Evolutionary conservation across 805 yeast genomes (phyloP).

Genomic region (Saccharomyces kudriavzevii): DNA sequence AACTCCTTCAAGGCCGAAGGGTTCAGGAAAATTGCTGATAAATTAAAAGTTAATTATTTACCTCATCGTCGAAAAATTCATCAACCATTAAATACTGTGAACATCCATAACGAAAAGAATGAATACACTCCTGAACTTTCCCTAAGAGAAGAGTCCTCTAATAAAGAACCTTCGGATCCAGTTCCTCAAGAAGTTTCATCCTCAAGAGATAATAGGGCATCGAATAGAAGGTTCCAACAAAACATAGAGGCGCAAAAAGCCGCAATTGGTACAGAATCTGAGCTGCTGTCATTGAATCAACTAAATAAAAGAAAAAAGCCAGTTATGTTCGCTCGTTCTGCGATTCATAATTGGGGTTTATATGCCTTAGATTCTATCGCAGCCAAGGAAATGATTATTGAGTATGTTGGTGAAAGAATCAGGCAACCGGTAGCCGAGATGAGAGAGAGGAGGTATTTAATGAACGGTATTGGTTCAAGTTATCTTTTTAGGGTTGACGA

Average conservation of each 20-base stretch:
- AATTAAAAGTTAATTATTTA: conserved; percentile 62
- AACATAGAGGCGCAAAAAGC: conserved; percentile 77
- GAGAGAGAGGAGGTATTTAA: conserved; percentile 75
- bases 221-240: conserved; percentile 80
- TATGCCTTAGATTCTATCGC: conserved; percentile 93
- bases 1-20: conserved; percentile 72
- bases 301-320: conserved; percentile 86
- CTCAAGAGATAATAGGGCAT: conserved; percentile 79
- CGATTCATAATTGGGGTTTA: conserved; percentile 97
- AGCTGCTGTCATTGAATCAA: conserved; percentile 74
- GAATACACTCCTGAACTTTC: conserved; percentile 10
- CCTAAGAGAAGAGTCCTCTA: conserved; percentile 15
- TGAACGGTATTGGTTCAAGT: conserved; percentile 92
- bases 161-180: conserved; percentile 12
- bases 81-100: conserved; percentile 67
- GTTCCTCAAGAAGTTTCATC: conserved; percentile 41
- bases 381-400: conserved; percentile 96
- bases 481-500: conserved; percentile 89
- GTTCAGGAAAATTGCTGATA: conserved; percentile 62
- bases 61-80: conserved; percentile 71
- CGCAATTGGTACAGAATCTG: conserved; percentile 72
- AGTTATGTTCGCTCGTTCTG: conserved; percentile 92
- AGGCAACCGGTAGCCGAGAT: conserved; percentile 91
- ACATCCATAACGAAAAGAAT: conserved; percentile 45
- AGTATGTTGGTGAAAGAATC: conserved; percentile 91